These are phyloP conservation scores for Annulohypoxylon bovei DNA, from an alignment of 495 filamentous ascomycete genomes.

Conservation along the genomic window DNA sequence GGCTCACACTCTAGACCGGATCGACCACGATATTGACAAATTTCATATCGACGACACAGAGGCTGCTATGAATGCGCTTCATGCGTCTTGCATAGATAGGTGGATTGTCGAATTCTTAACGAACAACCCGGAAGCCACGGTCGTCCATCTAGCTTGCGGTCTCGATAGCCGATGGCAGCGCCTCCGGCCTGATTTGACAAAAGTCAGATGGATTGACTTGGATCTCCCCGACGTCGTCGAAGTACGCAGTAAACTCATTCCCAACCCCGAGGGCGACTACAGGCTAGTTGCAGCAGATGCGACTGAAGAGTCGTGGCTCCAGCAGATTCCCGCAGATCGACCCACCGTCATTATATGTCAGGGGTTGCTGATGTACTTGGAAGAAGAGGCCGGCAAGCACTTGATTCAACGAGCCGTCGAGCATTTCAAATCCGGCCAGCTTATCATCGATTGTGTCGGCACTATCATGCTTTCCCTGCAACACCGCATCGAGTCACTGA, in stretches of 20 bases:
- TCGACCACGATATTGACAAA: conserved; percentile 33
- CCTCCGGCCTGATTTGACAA: conserved; percentile 27
- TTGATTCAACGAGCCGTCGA: conserved; percentile 33
- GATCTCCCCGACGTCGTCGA: conserved; percentile 41
- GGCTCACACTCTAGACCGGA: conserved; percentile 19
- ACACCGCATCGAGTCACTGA: conserved; percentile 11
- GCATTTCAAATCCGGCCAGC: conserved; percentile 40
- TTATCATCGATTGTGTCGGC: conserved; percentile 39
- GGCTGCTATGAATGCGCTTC: conserved; percentile 15
- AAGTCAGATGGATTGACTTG: conserved; percentile 41
- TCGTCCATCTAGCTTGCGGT: conserved; percentile 44
- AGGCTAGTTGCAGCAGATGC: conserved; percentile 25
- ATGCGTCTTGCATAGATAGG: conserved; percentile 22
- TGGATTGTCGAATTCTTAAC: conserved; percentile 39
- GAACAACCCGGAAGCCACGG: conserved; percentile 31
- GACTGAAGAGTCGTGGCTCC: conserved; percentile 35
- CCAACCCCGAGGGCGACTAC: conserved; percentile 37
- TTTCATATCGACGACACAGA: conserved; percentile 21
- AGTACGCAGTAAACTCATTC: conserved; percentile 33
- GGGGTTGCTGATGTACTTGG: conserved; percentile 44
- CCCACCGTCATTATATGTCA: conserved; percentile 37
- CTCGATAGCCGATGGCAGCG: conserved; percentile 41
- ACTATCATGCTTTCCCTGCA: conserved; percentile 22
- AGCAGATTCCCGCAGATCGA: conserved; percentile 34
- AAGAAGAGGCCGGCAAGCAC: conserved; percentile 27